Percentiles rank a stretch among this genome's conserved stretches.
Conservation (phyloP, 2,329 filamentous ascomycete genomes). For the Ceratocystis variospora region DNA sequence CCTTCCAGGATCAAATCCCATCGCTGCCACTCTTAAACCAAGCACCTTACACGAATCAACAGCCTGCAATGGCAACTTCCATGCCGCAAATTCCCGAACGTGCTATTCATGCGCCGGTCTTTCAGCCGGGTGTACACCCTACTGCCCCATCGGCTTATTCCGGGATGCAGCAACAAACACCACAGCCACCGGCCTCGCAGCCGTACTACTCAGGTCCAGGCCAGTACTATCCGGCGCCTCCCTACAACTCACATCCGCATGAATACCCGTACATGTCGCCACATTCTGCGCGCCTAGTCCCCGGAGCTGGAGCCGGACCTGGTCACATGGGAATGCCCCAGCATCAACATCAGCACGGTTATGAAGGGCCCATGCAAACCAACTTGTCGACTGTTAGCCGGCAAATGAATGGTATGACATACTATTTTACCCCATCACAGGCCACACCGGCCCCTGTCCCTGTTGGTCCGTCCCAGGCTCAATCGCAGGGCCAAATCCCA, state of each 20-base stretch:
- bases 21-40: not conserved
- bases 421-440: slow-evolving; percentile 49
- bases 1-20: slow-evolving; percentile 7
- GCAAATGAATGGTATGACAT: slow-evolving; percentile 90
- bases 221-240: not conserved
- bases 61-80: not conserved
- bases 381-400: slow-evolving; percentile 44
- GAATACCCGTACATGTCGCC: slow-evolving; percentile 19
- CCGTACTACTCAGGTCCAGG: not conserved
- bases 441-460: not conserved
- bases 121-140: slow-evolving; percentile 45
- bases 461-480: not conserved
- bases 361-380: not conserved
- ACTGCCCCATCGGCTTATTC: slow-evolving; percentile 39
- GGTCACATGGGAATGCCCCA: slow-evolving; percentile 28
- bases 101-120: slow-evolving; percentile 77
- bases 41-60: not conserved
- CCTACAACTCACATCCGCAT: slow-evolving; percentile 25
- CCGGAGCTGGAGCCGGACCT: slow-evolving; percentile 21
- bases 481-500: not conserved
- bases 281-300: slow-evolving; percentile 24
- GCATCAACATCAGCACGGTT: not conserved
- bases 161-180: slow-evolving; percentile 32
- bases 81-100: slow-evolving; percentile 86
- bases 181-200: not conserved